Evolutionary conservation across 2,329 filamentous ascomycete genomes (phyloP).

Genomic region (Pseudogymnoascus sp.): DNA sequence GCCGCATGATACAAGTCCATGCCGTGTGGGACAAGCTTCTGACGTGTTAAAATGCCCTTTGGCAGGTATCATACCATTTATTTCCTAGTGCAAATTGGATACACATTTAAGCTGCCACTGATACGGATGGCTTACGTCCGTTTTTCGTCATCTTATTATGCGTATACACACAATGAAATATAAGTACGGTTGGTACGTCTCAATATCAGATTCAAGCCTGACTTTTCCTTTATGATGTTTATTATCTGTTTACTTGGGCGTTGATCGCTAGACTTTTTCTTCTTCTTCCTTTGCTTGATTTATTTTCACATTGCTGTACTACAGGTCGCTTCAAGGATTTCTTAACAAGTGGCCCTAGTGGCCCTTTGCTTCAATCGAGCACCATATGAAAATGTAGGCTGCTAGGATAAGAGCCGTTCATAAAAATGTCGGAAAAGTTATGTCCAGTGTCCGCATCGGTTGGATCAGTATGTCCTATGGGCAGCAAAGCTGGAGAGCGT

Average conservation of each 20-base stretch:
- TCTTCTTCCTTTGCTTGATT: neutral
- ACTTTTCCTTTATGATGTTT: neutral
- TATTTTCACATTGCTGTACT: neutral
- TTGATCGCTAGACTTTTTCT: neutral
- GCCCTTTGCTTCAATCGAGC: neutral
- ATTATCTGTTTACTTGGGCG: neutral
- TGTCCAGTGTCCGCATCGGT: conserved; percentile 19
- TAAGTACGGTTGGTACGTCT: neutral
- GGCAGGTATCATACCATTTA: neutral
- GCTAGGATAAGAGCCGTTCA: conserved; percentile 10
- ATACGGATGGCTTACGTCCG: neutral
- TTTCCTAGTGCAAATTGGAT: neutral
- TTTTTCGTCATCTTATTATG: neutral
- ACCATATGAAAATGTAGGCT: neutral
- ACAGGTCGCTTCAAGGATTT: neutral
- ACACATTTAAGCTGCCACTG: neutral
- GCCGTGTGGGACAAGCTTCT: neutral
- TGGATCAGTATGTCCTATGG: conserved; percentile 17
- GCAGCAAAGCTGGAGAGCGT: conserved; percentile 15
- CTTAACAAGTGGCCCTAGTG: conserved; percentile 12
- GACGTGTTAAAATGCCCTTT: neutral
- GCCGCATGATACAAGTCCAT: neutral
- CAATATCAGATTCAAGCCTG: neutral
- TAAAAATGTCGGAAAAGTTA: conserved; percentile 20
- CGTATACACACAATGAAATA: neutral